phyloP scores from a whole-genome alignment of 345 rosid genomes.

The Gossypium arboreum region DNA sequence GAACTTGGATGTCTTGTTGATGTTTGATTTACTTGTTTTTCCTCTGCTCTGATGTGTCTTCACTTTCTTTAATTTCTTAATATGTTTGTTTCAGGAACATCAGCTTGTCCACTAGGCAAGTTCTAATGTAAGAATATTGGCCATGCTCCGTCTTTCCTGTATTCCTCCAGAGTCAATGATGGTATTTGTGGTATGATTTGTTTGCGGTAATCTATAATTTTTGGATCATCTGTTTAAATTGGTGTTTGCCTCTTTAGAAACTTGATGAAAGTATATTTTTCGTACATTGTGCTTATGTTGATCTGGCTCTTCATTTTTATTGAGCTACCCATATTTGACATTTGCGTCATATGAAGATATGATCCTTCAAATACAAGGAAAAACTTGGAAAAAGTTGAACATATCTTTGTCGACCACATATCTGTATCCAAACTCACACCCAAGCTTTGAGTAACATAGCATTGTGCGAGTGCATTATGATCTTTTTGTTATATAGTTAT shows the following conservation, averaged over 20 bases:
- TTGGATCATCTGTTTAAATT: slow-evolving; percentile 3
- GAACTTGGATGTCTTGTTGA: slow-evolving; percentile 1
- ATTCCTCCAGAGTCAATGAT: slow-evolving; percentile 69
- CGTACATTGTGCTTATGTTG: background rate
- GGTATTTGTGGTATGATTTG: slow-evolving; percentile 56
- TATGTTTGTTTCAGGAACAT: slow-evolving; percentile 38
- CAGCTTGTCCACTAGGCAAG: slow-evolving; percentile 59
- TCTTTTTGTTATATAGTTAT: background rate
- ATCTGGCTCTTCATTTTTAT: background rate
- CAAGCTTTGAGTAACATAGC: background rate
- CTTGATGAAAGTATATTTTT: background rate
- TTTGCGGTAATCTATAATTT: background rate
- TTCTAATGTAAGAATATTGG: slow-evolving; percentile 66
- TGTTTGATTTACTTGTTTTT: background rate
- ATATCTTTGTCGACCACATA: background rate
- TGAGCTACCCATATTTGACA: background rate
- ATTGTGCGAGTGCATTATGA: background rate
- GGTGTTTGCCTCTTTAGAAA: background rate
- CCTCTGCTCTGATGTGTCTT: background rate
- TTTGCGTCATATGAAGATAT: background rate
- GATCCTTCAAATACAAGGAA: background rate
- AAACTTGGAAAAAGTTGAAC: background rate
- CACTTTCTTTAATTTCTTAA: background rate
- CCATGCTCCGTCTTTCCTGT: slow-evolving; percentile 37
- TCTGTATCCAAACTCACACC: background rate